Base-by-base conservation (phyloP, 169 alveolate genomes). In the Plasmodium reichenowi region DNA sequence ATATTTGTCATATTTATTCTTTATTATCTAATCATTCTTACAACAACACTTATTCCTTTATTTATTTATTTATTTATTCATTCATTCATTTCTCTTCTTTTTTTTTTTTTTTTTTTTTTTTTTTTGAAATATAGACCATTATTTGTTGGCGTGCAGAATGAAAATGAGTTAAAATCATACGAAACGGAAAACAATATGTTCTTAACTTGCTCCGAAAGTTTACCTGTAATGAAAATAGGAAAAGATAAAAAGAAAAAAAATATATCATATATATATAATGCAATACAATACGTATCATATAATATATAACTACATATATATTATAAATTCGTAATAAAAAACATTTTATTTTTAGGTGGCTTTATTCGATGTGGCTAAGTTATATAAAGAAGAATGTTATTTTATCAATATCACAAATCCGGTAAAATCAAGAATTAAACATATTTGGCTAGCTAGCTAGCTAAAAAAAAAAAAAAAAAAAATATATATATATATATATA, bases 191-290 rank as follows among this genome's bases (percentile, higher is more conserved):
- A 75, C 54, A 76, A 38, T 45, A 22, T 76, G 2, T 76, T 76
- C 50, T 72, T 76, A 67, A 76, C 75, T 22, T 76, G 88, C 52
- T 76, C 88, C 9, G 71, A 76, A 63, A 76, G 47, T 76, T 64
- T 76, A 48, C 63, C 45, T 38, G 88, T 76, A 47, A 76, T 13
- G 66, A 62, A 62, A 52, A 56, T 15, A 67, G n/a, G 45, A 29
- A 67, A 64, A 59, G 2, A 54, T 5, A 54, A 24, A 54, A 12
- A 54, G 13, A 17, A 63, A 47, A 43, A 59, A 52, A 29, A 29
- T 32, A 50, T 10, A 63, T 29, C 20, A 29, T 17, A 13, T 9
- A 63, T 45, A 64, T 58, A 74, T 32, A 26, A 58, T 29, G 1
- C 17, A 59, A 59, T 17, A 3, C 2, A 50, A 50, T 12, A 50